Base-by-base conservation (phyloP, 768 basidiomycete species). In the Holtermannia corniformis region DNA sequence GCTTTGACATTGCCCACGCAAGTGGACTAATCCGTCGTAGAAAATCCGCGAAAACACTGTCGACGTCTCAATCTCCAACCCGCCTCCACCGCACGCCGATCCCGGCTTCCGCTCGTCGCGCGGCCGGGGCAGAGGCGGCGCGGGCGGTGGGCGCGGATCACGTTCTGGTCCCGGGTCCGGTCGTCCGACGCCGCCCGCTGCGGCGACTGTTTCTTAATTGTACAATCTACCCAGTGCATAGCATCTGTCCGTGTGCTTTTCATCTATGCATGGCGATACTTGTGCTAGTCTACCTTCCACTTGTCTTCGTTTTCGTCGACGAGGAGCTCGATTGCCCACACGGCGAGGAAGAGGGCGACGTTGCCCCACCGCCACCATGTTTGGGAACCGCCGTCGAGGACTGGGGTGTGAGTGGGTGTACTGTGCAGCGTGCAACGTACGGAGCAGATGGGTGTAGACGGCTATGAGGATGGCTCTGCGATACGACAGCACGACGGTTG, bases 361-460 rank as follows among this genome's bases (percentile, higher is more conserved):
- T 63, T 70, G 41, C 63, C 57, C 68, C 68, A 72, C 56, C 70
- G 41, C 68, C 68, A 72, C 71, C 71, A 72, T 7, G 64, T 67
- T 48, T 72, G 71, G 16, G 67, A 67, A 16, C 71, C 71, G 16
- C 61, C 63, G 47, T 72, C 71, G 20, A 72, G 63, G 24, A 72
- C 70, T 72, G 52, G 27, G 5, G 47, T 4, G 20, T 4, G 37
- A 25, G 25, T 10, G 2, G 7, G 32, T 28, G 11, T 13, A 67
- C 70, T 57, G 50, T n/a, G n/a, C n/a, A n/a, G n/a, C n/a, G n/a
- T n/a, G n/a, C n/a, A n/a, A n/a, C n/a, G n/a, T n/a, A 70, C 70
- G 55, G 3, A 74, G 59, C 0, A 72, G 52, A 60, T 74, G 73
- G 2, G 73, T 74, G 47, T 74, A 74, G 4, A 72, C 70, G 2